Evolutionary conservation across 2,329 filamentous ascomycete genomes (phyloP), one percentile per base, ranked within the genome.

Genomic region (Paecilomyces niveus): DNA sequence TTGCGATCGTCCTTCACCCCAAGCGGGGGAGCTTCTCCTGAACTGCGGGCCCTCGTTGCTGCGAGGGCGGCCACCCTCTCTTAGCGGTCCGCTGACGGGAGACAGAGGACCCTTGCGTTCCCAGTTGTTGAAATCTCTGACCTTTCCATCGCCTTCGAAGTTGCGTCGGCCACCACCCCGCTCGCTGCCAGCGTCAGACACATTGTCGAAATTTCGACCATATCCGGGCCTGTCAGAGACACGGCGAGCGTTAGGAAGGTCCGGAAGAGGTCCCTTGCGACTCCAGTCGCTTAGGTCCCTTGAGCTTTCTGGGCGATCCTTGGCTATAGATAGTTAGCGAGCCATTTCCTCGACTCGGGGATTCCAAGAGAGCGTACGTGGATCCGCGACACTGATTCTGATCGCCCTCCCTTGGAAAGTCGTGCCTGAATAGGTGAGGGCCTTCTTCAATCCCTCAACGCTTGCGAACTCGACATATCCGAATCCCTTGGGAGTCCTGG

Each of bases 401-500:
- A 99, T 92, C 71, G 87, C 89, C 66, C 94, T 88, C 67, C 92
- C 92, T 74, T 95, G 89, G 75, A 97, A 92, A 59, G 85, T 86
- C 61, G 85, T 82, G 68, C 91, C 90, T 69, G 92, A 92, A 63
- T 94, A 83, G 59, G 86, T 85, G 63, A 99, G 83, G 58, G 94
- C 94, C 77, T 92, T 89, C 81, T 96, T 95, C 70, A 99, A 81
- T 60, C 93, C 93, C 54, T 97, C 93, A 52, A 94, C 79, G 55
- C 86, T 88, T 65, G 83, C 86, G 70, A 99, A 99, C 76, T 99
- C 94, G 64, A 96, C 93, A 74, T 99, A 99, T 62, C 93, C 94
- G 70, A 99, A 99, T 54, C 94, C 94, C 81, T 99, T 99, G 64
- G 94, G 94, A 71, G 92, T 92, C 76, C 89, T 86, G 72, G 94